Conservation (phyloP, 805 yeast genomes). For the Hanseniaspora occidentalis region DNA sequence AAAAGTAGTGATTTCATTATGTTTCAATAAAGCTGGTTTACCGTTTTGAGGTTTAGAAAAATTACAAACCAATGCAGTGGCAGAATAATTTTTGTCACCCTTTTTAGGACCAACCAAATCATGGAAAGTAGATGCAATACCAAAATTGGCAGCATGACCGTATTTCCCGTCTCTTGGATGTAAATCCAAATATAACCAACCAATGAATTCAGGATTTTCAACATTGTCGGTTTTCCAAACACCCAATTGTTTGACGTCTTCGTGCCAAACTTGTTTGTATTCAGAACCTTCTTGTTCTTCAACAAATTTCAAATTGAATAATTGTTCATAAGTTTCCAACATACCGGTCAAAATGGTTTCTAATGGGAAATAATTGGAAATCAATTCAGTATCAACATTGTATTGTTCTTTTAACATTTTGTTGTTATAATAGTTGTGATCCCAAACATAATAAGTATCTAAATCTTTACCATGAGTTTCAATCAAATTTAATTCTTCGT, state of each 20-base stretch:
- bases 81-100: constrained; percentile 46
- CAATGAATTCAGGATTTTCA: constrained; percentile 46
- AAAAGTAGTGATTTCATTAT: constrained; percentile 67
- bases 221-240: constrained; percentile 50
- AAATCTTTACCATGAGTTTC: constrained; percentile 27
- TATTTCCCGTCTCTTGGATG: constrained; percentile 82
- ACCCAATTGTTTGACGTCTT: constrained; percentile 61
- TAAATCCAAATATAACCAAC: constrained; percentile 69
- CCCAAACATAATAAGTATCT: constrained; percentile 50
- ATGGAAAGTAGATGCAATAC: constrained; percentile 45
- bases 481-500: constrained; percentile 31
- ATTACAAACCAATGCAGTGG: constrained; percentile 72
- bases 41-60: constrained; percentile 61
- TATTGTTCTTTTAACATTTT: constrained; percentile 53
- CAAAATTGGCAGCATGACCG: constrained; percentile 82
- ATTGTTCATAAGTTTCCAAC: constrained; percentile 56
- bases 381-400: constrained; percentile 57
- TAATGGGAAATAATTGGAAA: constrained; percentile 71
- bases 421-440: constrained; percentile 53
- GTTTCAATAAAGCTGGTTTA: constrained; percentile 66
- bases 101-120: constrained; percentile 28
- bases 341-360: constrained; percentile 53
- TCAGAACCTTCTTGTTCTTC: constrained; percentile 29
- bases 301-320: constrained; percentile 58
- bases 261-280: constrained; percentile 53